Evolutionary conservation across 75 land plant genomes (phyloP).

Genomic region (Sequoiadendron giganteum): DNA sequence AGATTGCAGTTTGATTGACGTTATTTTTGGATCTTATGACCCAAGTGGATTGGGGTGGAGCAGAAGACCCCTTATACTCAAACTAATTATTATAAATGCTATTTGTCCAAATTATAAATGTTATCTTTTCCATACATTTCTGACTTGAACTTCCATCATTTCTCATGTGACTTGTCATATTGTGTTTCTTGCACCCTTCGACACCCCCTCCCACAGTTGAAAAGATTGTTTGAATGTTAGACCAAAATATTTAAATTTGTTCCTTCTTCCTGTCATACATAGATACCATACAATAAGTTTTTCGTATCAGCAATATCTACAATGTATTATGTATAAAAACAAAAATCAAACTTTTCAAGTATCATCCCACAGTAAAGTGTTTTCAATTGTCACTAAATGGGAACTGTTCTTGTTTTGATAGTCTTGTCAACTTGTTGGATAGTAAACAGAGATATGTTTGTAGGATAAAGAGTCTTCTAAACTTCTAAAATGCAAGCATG

Average conservation of each 20-base stretch:
- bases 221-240: neutral
- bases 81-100: neutral
- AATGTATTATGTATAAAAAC: neutral
- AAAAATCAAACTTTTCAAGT: neutral
- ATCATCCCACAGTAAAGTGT: neutral
- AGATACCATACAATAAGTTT: neutral
- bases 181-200: neutral
- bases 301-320: neutral
- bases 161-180: neutral
- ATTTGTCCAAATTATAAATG: neutral
- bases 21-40: neutral
- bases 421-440: neutral
- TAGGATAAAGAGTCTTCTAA: neutral
- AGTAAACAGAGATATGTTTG: neutral
- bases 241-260: neutral
- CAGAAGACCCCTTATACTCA: neutral
- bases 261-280: neutral
- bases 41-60: neutral
- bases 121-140: neutral
- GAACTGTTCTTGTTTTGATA: neutral
- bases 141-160: neutral
- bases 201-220: neutral
- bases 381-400: neutral
- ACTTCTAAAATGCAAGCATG: too few relatives aligned
- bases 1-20: neutral